Base-by-base conservation (phyloP, 352 stramenopile species). In the Plasmopara viticola region DNA sequence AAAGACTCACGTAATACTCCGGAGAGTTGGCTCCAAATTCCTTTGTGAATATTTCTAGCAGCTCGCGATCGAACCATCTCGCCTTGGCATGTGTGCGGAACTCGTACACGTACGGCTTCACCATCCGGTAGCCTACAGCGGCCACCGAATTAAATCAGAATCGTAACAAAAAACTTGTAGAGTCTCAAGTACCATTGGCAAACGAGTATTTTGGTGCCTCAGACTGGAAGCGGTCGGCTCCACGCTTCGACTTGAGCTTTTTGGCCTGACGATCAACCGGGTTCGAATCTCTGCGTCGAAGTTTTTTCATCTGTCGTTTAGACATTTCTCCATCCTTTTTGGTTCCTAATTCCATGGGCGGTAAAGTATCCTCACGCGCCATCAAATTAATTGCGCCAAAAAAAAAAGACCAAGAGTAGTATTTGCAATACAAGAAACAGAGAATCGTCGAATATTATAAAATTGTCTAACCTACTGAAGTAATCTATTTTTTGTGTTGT, bases 11-110 rank as follows among this genome's bases (percentile, higher is more conserved):
- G 25, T 95, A 95, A 58, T 95, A 95, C n/a, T 89, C 75, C 9
- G 79, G 81, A 14, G 81, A 81, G 53, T 93, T 84, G 35, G 84
- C 79, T 31, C 83, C 83, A 60, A 95, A 95, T 54, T 95, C 84
- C 18, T 73, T 71, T 10, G 72, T 76, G 59, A 96, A 98, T 48
- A 98, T 82, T 60, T 96, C 84, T 17, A 98, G 55, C 46, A 98
- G 65, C 52, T 89, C 72, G n/a, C 81, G 75, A 3, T 76, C 72
- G 46, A 97, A 79, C 96, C 96, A 99, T 37, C 96, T 83, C 64
- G 85, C 67, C 58, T 99, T 99, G 48, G 95, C 93, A 68, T 93
- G 91, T 29, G 93, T 98, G 33, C 84, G 72, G 70, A 98, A 99
- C 54, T 96, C 90, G 61, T 97, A 98, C 48, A 95, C 82, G 66